Percentiles rank a stretch among this genome's conserved stretches.
phyloP scores from a whole-genome alignment of 805 yeast genomes.

The Saccharomyces kudriavzevii region DNA sequence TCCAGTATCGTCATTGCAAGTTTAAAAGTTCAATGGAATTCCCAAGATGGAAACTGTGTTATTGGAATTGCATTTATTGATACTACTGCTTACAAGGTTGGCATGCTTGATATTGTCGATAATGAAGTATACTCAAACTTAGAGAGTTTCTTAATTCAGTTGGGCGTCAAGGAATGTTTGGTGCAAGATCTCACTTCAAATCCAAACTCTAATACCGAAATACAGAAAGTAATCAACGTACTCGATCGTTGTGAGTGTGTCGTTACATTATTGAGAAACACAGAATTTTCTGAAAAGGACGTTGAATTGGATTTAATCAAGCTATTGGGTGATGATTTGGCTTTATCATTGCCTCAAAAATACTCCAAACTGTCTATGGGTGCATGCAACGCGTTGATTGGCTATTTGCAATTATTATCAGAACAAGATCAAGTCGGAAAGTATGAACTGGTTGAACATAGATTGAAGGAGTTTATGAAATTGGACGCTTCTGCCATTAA shows the following conservation, averaged over 20 bases:
- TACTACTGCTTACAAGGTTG: slow-evolving; percentile 55
- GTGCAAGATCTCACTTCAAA: slow-evolving; percentile 36
- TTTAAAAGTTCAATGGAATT: slow-evolving; percentile 29
- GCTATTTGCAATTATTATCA: slow-evolving; percentile 56
- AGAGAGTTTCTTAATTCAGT: slow-evolving; percentile 78
- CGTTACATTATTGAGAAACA: slow-evolving; percentile 48
- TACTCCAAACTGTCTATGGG: slow-evolving; percentile 24
- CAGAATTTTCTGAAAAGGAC: slow-evolving; percentile 56
- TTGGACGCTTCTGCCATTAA: slow-evolving; percentile 84
- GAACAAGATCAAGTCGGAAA: slow-evolving; percentile 49
- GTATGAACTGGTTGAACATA: slow-evolving; percentile 55
- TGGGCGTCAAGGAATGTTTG: slow-evolving; percentile 81
- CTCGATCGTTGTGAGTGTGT: slow-evolving; percentile 74
- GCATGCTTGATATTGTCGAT: slow-evolving; percentile 73
- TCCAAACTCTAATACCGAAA: slow-evolving; percentile 32
- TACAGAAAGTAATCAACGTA: slow-evolving; percentile 58
- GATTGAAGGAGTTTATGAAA: slow-evolving; percentile 75
- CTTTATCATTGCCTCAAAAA: slow-evolving; percentile 24
- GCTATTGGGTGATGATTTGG: slow-evolving; percentile 47
- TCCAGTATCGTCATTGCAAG: slow-evolving; percentile 47
- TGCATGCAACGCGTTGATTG: slow-evolving; percentile 47
- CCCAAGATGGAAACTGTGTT: slow-evolving; percentile 33
- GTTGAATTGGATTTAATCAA: slow-evolving; percentile 73
- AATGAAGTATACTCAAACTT: slow-evolving; percentile 80
- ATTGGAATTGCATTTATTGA: slow-evolving; percentile 80